Evolutionary conservation across 805 yeast species (phyloP), one percentile per base, ranked within the genome.

Genomic region (Pichia insulana): DNA sequence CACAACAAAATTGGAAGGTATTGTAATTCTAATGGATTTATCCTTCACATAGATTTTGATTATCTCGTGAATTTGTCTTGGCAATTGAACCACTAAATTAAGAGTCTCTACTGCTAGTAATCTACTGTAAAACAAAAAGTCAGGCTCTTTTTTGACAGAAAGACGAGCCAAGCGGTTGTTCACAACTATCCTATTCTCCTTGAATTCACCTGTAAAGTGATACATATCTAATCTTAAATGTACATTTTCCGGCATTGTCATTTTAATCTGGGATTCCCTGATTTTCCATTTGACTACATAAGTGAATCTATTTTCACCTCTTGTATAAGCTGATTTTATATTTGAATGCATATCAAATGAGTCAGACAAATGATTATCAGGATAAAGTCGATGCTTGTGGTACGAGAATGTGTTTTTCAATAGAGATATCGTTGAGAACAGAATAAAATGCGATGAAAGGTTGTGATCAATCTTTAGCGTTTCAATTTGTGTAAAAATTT

Each of bases 1-100:
- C 42, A 85, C 76, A 40, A 83, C 68, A 55, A 84, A 84, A 41
- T 78, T 76, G 57, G 81, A 76, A 0, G 97, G 96, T 39, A 87
- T 67, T 19, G 68, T 66, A 35, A 81, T 56, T 41, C 79, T 71
- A 50, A 76, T 65, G 9, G 64, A 62, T 7, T 51, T 52, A 27
- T 71, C 58, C 1, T 42, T 45, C 16, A 67, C 50, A 2, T 33
- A 17, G 2, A 51, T 11, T 27, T 41, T 44, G 18, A 34, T n/a
- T 3, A 40, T 3, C 10, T 42, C 26, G 17, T 37, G 17, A 7
- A 16, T 10, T 13, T n/a, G 22, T 6, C 25, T 26, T 15, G 44
- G 41, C 6, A 49, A 33, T 20, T 40, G 36, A 12, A 38, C 19
- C 10, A 55, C 53, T 3, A 39, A 2, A 12, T 34, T 32, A 17